Conservation (phyloP, 2,329 filamentous ascomycete genomes). For the Colletotrichum cuscutae region DNA sequence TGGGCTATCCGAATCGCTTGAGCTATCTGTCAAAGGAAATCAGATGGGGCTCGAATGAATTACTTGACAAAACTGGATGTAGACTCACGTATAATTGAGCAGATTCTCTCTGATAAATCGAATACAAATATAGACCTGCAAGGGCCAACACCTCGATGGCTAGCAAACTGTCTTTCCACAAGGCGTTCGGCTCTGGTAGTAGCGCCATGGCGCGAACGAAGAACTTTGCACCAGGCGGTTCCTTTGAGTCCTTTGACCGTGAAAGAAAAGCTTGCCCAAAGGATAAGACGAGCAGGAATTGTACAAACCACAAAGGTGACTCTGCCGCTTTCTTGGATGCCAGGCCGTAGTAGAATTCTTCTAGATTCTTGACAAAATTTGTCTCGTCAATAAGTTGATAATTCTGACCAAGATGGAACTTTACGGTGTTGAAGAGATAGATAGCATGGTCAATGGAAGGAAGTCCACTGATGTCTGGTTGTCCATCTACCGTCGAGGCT, state of each 20-base stretch:
- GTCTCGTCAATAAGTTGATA: conserved; percentile 49
- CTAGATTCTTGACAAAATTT: conserved; percentile 41
- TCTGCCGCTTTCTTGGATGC: no score
- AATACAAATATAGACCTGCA: conserved; percentile 50
- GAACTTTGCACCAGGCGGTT: conserved; percentile 36
- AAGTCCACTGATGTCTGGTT: no score
- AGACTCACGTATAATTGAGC: conserved; percentile 40
- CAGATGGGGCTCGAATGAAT: no score
- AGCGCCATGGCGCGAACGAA: conserved; percentile 48
- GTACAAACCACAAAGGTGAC: no score
- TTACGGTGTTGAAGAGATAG: conserved; percentile 45
- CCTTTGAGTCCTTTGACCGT: no score
- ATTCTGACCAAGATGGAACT: conserved; percentile 50
- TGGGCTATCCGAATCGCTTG: conserved; percentile 53
- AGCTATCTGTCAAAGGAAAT: conserved; percentile 42
- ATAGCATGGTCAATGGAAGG: no score
- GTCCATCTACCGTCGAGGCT: no score
- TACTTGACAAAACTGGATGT: conserved; percentile 26
- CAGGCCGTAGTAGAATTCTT: conserved; percentile 29
- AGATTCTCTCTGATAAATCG: conserved; percentile 47
- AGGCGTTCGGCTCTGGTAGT: conserved; percentile 45
- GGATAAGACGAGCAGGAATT: no score
- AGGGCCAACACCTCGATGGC: conserved; percentile 50
- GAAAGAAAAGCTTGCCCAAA: no score
- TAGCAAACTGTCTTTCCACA: conserved; percentile 50